Evolutionary conservation across 2,329 filamentous ascomycete genomes (phyloP), one percentile per base, ranked within the genome.

Genomic region (Pseudogymnoascus sp.): DNA sequence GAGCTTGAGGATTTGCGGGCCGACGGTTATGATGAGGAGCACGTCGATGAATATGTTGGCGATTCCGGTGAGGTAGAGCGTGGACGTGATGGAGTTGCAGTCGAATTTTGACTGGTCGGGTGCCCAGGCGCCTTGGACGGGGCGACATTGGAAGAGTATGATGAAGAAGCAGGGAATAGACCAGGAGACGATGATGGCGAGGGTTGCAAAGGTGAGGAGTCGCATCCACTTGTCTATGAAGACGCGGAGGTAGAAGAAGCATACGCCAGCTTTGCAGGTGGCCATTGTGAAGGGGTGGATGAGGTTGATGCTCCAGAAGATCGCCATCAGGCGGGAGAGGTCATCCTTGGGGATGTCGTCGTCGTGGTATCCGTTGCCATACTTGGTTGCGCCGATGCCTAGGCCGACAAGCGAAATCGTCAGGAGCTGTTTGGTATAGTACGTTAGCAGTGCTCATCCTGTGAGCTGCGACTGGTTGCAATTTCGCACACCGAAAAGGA

Each of bases 161-260:
- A 76, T 31, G n/a, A 60, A 40, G 56, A 60, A 60, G 31, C 37
- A 40, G 12, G 56, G 33, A 40, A 60, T 40, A 60, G 56, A 35
- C 56, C 56, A 60, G 25, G 31, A 14, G 33, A 60, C 56, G 28
- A 60, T 40, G n/a, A 60, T 23, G 28, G 33, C n/a, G 21, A 60
- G 31, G 5, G 56, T 60, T 7, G 56, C 56, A 10, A 60, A 60
- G n/a, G 56, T 60, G 56, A 40, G 33, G 10, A 38, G 18, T n/a
- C 56, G 56, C 56, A 60, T 60, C 18, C 28, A 35, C 23, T 40
- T 35, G 0, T 72, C 68, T 0, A 80, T 79, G 66, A 85, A 85
- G 63, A 85, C 79, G 61, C 80, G 77, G 5, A 82, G 72, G 67
- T 83, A 84, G 70, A 85, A 84, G 68, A 80, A 75, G 0, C 85